Evolutionary conservation across 2,329 filamentous ascomycete genomes (phyloP).

Genomic region (Metarhizium humberi): DNA sequence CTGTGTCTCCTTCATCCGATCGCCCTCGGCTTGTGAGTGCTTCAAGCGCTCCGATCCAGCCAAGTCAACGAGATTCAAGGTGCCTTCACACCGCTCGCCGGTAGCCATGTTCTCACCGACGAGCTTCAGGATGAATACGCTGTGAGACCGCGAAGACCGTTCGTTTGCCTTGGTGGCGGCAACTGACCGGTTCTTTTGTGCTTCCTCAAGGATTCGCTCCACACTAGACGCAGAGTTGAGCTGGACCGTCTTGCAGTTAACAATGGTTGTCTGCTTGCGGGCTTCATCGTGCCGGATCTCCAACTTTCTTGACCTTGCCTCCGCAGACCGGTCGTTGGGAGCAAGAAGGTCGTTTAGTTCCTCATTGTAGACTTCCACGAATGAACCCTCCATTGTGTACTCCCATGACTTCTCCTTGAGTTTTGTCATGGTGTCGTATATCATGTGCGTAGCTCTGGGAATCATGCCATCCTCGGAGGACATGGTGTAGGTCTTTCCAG

Average conservation of each 20-base stretch:
- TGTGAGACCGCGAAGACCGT: slow-evolving; percentile 87
- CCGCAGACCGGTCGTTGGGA: slow-evolving; percentile 47
- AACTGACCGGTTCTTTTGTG: slow-evolving; percentile 79
- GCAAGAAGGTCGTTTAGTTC: slow-evolving; percentile 82
- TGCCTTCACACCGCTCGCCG: slow-evolving; percentile 80
- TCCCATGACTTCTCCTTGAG: slow-evolving; percentile 88
- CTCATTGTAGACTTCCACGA: slow-evolving; percentile 97
- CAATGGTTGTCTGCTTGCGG: slow-evolving; percentile 72
- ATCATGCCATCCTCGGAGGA: slow-evolving; percentile 89
- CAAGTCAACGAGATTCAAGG: slow-evolving; percentile 89
- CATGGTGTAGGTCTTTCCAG: slow-evolving; percentile 97
- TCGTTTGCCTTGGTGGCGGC: slow-evolving; percentile 98
- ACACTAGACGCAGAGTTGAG: slow-evolving; percentile 75
- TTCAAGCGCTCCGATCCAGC: slow-evolving; percentile 88
- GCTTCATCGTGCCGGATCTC: slow-evolving; percentile 81
- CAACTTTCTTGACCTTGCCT: slow-evolving; percentile 69
- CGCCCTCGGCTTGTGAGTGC: slow-evolving; percentile 77
- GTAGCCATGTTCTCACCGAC: slow-evolving; percentile 63
- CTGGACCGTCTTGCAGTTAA: slow-evolving; percentile 67
- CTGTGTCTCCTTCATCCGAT: slow-evolving; percentile 85
- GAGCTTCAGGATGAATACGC: slow-evolving; percentile 86
- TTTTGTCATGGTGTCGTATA: slow-evolving; percentile 77
- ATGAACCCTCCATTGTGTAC: slow-evolving; percentile 90
- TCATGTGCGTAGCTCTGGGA: slow-evolving; percentile 82
- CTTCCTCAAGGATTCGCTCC: slow-evolving; percentile 68